phyloP scores from a whole-genome alignment of 805 yeast genomes.

The Ogataea degrootiae region DNA sequence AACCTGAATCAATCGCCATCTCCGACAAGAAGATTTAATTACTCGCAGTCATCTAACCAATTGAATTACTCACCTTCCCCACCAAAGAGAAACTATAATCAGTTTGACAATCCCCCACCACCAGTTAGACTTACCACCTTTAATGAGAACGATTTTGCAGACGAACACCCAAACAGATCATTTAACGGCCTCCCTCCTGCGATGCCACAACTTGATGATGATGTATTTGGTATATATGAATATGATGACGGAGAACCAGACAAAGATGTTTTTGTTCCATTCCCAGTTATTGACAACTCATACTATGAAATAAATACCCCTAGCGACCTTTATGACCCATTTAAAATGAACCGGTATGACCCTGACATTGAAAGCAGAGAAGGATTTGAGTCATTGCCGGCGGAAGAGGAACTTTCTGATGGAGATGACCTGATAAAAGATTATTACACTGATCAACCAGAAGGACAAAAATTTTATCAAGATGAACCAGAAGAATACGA shows the following conservation, averaged over 20 bases:
- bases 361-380: constrained; percentile 19
- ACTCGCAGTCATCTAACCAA: constrained; percentile 17
- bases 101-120: neutral
- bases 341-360: constrained; percentile 21
- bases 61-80: constrained; percentile 20
- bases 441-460: neutral
- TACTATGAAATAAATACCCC: constrained; percentile 31
- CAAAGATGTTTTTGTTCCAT: constrained; percentile 29
- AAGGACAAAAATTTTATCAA: neutral
- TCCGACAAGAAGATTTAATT: constrained; percentile 12
- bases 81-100: neutral
- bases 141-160: constrained; percentile 4
- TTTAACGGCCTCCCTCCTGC: neutral
- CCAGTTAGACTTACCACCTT: constrained; percentile 10
- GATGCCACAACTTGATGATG: constrained; percentile 2
- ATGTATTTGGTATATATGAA: constrained; percentile 22
- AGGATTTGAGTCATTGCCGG: constrained; percentile 7
- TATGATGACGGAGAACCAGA: constrained; percentile 23
- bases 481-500: constrained; percentile 10
- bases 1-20: constrained; percentile 9
- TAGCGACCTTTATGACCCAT: constrained; percentile 27
- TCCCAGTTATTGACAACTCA: constrained; percentile 29
- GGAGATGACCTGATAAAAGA: neutral
- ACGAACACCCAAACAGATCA: neutral
- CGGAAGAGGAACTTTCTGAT: constrained; percentile 5